Evolutionary conservation across 2,329 filamentous ascomycete species (phyloP).

Genomic region (Beauveria rudraprayagi): DNA sequence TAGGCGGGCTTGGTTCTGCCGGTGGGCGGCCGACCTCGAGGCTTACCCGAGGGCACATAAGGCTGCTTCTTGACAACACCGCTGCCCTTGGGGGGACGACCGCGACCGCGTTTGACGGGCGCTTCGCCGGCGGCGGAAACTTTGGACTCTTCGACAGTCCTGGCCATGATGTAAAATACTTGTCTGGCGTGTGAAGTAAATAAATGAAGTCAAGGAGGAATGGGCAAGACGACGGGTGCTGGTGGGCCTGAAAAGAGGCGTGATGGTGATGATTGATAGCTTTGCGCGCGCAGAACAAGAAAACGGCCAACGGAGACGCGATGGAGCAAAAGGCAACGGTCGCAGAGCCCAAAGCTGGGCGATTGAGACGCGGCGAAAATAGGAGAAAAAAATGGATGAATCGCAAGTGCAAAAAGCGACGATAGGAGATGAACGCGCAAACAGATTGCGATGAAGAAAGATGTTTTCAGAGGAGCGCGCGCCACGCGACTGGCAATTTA

Average conservation of each 20-base stretch:
- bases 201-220: not conserved
- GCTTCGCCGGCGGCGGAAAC: conserved; percentile 8
- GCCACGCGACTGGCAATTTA: conserved; percentile 5
- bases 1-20: conserved; percentile 25
- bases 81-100: conserved; percentile 31
- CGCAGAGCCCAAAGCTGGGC: not conserved
- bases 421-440: not conserved
- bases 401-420: not conserved
- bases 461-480: conserved; percentile 3
- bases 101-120: conserved; percentile 27
- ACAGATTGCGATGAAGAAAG: not conserved
- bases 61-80: conserved; percentile 28
- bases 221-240: not conserved
- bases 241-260: not conserved
- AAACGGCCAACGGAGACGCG: not conserved
- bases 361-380: not conserved
- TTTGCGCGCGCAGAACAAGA: not conserved
- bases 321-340: not conserved
- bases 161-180: conserved; percentile 2
- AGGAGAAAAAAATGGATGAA: not conserved
- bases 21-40: conserved; percentile 34
- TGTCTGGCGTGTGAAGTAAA: not conserved
- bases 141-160: conserved; percentile 23
- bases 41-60: conserved; percentile 30
- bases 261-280: not conserved